A percentile compares a stretch with the other conserved stretches of the same genome.
Evolutionary conservation across 345 rosid species (phyloP).

Genomic region (Gossypium herbaceum): DNA sequence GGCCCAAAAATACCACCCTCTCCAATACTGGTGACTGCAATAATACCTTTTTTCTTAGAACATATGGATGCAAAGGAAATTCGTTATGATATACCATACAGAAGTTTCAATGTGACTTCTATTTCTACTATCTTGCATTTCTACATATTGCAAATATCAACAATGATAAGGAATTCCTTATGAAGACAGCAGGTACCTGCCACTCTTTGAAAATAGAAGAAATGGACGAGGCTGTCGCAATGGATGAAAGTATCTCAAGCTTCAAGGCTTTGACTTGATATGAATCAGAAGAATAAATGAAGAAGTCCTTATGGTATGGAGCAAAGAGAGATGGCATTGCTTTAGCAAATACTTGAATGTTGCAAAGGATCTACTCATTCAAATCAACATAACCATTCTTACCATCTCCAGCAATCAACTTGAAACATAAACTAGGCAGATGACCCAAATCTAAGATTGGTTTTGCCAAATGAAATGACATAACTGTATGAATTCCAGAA

Average conservation of each 20-base stretch:
- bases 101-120: too few species aligned
- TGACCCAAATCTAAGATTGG: not conserved
- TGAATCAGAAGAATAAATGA: slow-evolving; percentile 67
- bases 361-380: slow-evolving; percentile 68
- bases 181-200: slow-evolving; percentile 48
- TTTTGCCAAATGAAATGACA: not conserved
- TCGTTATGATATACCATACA: too few species aligned
- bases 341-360: slow-evolving; percentile 80
- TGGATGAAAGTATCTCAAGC: slow-evolving; percentile 84
- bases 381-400: slow-evolving; percentile 17
- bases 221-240: slow-evolving; percentile 65
- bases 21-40: too few species aligned
- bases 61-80: too few species aligned
- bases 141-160: not conserved
- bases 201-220: slow-evolving; percentile 71
- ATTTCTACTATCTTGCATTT: not conserved
- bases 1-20: too few species aligned
- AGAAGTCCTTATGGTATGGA: slow-evolving; percentile 67
- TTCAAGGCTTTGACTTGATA: slow-evolving; percentile 79
- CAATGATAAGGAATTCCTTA: not conserved
- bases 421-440: slow-evolving; percentile 15
- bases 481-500: too few species aligned
- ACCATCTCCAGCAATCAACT: slow-evolving; percentile 11
- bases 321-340: slow-evolving; percentile 79
- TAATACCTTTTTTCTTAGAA: too few species aligned